These are phyloP conservation scores for Aspergillus cavernicola DNA, from an alignment of 495 filamentous ascomycete species.

Conservation along the genomic window DNA sequence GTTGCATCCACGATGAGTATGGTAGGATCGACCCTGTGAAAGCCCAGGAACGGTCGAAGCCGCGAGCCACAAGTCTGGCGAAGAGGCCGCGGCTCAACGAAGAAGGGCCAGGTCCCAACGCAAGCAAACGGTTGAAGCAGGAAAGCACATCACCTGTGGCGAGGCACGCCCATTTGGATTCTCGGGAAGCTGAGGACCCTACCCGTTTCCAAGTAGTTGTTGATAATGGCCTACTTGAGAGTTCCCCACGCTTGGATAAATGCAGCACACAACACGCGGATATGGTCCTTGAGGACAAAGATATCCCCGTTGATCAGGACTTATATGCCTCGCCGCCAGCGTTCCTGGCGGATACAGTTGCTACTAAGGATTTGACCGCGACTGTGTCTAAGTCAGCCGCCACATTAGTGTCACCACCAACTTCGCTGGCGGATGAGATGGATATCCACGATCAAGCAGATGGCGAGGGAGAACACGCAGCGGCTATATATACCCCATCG, in stretches of 20 bases:
- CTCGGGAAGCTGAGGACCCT: constrained; percentile 11
- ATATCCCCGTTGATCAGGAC: constrained; percentile 19
- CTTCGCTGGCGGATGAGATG: constrained; percentile 47
- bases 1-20: constrained; percentile 64
- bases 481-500: constrained; percentile 41
- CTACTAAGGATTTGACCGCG: constrained; percentile 29
- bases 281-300: constrained; percentile 17
- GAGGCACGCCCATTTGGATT: constrained; percentile 21
- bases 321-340: constrained; percentile 40
- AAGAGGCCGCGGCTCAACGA: constrained; percentile 48
- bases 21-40: constrained; percentile 62
- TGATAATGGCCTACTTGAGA: constrained; percentile 4
- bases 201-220: constrained; percentile 13
- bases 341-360: constrained; percentile 32
- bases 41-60: constrained; percentile 55
- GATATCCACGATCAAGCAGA: constrained; percentile 37
- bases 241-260: constrained; percentile 10
- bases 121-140: constrained; percentile 38
- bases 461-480: constrained; percentile 34
- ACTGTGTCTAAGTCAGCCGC: constrained; percentile 35
- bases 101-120: constrained; percentile 20
- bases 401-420: constrained; percentile 50
- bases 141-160: constrained; percentile 36
- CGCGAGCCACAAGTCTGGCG: constrained; percentile 46
- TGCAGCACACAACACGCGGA: constrained; percentile 13